Evolutionary conservation across 495 filamentous ascomycete genomes (phyloP).

Genomic region (Coniosporium apollinis): DNA sequence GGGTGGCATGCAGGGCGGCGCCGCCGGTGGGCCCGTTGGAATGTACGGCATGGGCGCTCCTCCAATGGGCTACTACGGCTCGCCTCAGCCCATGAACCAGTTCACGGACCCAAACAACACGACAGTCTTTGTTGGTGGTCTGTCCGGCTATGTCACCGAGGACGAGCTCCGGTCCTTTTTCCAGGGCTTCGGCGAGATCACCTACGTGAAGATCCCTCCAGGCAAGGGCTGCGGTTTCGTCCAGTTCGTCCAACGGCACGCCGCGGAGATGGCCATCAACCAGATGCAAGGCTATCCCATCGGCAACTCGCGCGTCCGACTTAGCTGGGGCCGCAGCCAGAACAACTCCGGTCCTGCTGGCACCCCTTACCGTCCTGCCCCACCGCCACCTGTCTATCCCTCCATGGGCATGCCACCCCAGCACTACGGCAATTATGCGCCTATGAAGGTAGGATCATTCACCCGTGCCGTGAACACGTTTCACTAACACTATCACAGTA

Average conservation of each 20-base stretch:
- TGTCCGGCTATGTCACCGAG: constrained; percentile 97
- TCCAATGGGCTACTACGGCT: constrained; percentile 66
- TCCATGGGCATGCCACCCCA: constrained; percentile 60
- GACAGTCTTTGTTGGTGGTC: constrained; percentile 93
- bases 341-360: constrained; percentile 98
- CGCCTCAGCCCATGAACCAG: constrained; percentile 95
- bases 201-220: constrained; percentile 98
- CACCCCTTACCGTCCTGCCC: constrained; percentile 91
- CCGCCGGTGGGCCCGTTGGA: constrained; percentile 25
- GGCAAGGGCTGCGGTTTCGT: constrained; percentile 99
- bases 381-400: constrained; percentile 76
- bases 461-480: background rate
- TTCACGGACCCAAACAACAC: constrained; percentile 99
- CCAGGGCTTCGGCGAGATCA: constrained; percentile 98
- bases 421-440: constrained; percentile 57
- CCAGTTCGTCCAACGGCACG: constrained; percentile 97
- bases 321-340: constrained; percentile 94
- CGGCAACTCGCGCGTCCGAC: constrained; percentile 91
- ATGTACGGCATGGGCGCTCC: constrained; percentile 57
- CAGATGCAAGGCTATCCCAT: constrained; percentile 99
- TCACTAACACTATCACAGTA: background rate
- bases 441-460: constrained; percentile 47
- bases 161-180: constrained; percentile 99
- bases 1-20: constrained; percentile 28
- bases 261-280: constrained; percentile 99